A percentile compares a stretch with the other conserved stretches of the same genome.
phyloP scores from a whole-genome alignment of 2,329 filamentous ascomycete species.

The Arthrobotrys iridis region DNA sequence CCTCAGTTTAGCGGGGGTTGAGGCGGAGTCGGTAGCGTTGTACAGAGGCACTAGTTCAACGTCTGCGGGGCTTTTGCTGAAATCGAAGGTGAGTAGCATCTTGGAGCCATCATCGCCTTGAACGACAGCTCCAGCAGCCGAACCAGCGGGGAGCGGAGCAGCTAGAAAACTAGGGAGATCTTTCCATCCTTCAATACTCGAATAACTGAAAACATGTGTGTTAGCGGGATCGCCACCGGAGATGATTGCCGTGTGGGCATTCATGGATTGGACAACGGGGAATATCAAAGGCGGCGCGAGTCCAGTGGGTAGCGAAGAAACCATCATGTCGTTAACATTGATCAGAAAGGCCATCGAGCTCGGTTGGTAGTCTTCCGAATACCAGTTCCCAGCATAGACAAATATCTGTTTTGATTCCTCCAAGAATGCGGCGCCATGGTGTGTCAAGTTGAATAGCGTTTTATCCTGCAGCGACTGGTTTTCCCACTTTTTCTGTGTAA shows the following conservation, averaged over 20 bases:
- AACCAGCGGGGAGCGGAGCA: constrained; percentile 28
- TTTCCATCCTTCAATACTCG: constrained; percentile 55
- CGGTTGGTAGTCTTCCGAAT: constrained; percentile 56
- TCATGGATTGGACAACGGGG: constrained; percentile 53
- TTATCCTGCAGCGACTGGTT: constrained; percentile 53
- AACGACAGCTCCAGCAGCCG: constrained; percentile 52
- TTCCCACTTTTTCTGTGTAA: constrained; percentile 57
- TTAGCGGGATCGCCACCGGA: constrained; percentile 57
- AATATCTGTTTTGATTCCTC: constrained; percentile 57
- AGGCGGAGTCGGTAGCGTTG: constrained; percentile 35
- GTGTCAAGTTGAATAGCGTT: constrained; percentile 57
- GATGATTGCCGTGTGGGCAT: constrained; percentile 55
- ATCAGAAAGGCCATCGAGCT: constrained; percentile 58
- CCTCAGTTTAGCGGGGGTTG: constrained; percentile 17
- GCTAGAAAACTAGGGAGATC: constrained; percentile 32
- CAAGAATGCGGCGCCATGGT: constrained; percentile 58
- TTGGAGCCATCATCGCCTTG: constrained; percentile 57
- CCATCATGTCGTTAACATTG: constrained; percentile 51
- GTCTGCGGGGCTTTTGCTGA: constrained; percentile 53
- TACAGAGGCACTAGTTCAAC: constrained; percentile 47
- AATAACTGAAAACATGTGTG: constrained; percentile 55
- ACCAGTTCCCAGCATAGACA: constrained; percentile 57
- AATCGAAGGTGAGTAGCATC: constrained; percentile 58
- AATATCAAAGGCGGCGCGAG: constrained; percentile 55
- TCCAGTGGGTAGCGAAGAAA: constrained; percentile 56